These are phyloP conservation scores for Aspergillus fructus DNA, from an alignment of 2,329 filamentous ascomycete species.

Conservation along the genomic window DNA sequence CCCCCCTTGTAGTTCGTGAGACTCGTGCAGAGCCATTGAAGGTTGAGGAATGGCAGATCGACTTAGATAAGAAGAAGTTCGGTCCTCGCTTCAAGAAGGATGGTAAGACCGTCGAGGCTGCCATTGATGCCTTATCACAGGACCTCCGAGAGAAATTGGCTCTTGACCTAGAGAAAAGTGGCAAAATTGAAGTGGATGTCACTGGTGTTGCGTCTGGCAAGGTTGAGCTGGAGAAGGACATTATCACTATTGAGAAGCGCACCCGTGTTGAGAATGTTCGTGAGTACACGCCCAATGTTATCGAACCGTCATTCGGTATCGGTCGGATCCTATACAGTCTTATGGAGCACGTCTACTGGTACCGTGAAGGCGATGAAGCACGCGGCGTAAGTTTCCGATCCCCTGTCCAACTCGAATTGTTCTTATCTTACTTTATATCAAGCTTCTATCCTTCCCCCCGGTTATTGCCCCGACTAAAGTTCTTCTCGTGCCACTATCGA, in stretches of 20 bases:
- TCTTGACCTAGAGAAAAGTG: constrained; percentile 68
- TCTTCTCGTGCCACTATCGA: constrained; percentile 83
- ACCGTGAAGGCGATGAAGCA: constrained; percentile 76
- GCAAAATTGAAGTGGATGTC: constrained; percentile 76
- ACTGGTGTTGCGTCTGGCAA: constrained; percentile 66
- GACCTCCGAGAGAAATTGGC: constrained; percentile 77
- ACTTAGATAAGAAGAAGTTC: constrained; percentile 93
- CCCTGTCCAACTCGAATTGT: not conserved
- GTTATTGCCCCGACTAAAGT: constrained; percentile 92
- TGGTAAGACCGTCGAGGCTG: constrained; percentile 78
- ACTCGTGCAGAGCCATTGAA: constrained; percentile 72
- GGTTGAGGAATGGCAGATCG: constrained; percentile 83
- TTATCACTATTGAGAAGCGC: constrained; percentile 79
- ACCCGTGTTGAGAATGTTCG: constrained; percentile 79
- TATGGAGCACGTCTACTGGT: constrained; percentile 96
- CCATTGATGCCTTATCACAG: constrained; percentile 73
- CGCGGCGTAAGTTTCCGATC: constrained; percentile 68
- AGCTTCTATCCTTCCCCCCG: constrained; percentile 73
- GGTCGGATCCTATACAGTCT: constrained; percentile 90
- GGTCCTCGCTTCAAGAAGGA: constrained; percentile 96
- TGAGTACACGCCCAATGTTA: constrained; percentile 93
- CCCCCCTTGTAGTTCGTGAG: constrained; percentile 81
- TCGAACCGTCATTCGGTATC: constrained; percentile 97
- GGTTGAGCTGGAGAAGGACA: constrained; percentile 75
- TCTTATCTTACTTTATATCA: constrained; percentile 14